Evolutionary conservation across 106 monocot genomes (phyloP), one percentile per base, ranked within the genome.

Genomic region (Acanthochlamys bracteata): DNA sequence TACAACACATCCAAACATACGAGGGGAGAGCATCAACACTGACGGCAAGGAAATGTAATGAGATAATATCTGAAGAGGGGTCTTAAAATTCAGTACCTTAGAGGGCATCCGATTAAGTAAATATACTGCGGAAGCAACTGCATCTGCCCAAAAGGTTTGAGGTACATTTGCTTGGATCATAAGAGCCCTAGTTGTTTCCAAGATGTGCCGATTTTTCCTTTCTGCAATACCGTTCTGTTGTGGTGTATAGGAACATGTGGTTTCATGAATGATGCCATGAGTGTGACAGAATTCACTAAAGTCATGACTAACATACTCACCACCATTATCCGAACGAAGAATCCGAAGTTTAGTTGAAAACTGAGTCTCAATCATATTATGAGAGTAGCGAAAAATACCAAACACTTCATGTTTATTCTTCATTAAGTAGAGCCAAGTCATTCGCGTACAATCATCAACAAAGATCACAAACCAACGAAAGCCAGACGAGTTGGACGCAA

Each of bases 91-190:
- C 11, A 63, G 42, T 13, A 20, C 43, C 24, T 13, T 39, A 46
- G 43, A 45, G 49, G 21, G 64, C 43, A 64, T 64, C 42, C 42
- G 20, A 64, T 64, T 64, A 41, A 64, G 24, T 22, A 64, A 11
- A 39, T 45, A 64, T 20, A 23, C 49, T 3, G 43, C 13, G 21
- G 21, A 46, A 41, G 49, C 24, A 15, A 64, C 21, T 46, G 64
- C 64, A 12, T 43, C 43, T 21, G 45, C 42, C 43, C 22, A 64
- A 20, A n/a, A n/a, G n/a, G n/a, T n/a, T n/a, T n/a, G n/a, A n/a
- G n/a, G n/a, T n/a, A n/a, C n/a, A n/a, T n/a, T n/a, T n/a, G n/a
- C n/a, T n/a, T n/a, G n/a, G n/a, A n/a, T 46, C 43, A 45, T 21
- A n/a, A n/a, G n/a, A n/a, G n/a, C n/a, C n/a, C n/a, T n/a, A n/a